Evolutionary conservation across 768 basidiomycete species (phyloP).

Genomic region (Rhodocollybia butyracea): DNA sequence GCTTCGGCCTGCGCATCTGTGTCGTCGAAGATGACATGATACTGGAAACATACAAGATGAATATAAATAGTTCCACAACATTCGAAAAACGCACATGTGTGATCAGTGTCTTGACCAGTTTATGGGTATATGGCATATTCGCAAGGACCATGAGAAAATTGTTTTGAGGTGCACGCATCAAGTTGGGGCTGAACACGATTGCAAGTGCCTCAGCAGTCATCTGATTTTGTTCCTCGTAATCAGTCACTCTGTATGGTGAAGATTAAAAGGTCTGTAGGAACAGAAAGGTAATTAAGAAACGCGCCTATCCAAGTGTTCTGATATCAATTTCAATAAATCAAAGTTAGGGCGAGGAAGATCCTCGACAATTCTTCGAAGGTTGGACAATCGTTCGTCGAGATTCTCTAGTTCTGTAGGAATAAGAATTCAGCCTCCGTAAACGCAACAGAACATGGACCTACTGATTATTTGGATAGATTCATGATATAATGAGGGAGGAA

Average conservation of each 20-base stretch:
- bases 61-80: background rate
- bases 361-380: slow-evolving; percentile 67
- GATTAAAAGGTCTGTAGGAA: background rate
- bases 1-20: slow-evolving; percentile 56
- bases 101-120: slow-evolving; percentile 72
- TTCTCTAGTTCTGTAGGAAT: slow-evolving; percentile 57
- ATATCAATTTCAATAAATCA: slow-evolving; percentile 72
- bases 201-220: slow-evolving; percentile 86
- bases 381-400: slow-evolving; percentile 59
- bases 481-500: slow-evolving; percentile 66
- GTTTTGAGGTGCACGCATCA: slow-evolving; percentile 74
- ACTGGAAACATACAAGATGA: slow-evolving; percentile 28
- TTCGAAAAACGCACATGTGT: slow-evolving; percentile 56
- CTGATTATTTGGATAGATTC: slow-evolving; percentile 71
- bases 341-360: slow-evolving; percentile 71
- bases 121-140: slow-evolving; percentile 77
- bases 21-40: slow-evolving; percentile 74
- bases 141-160: slow-evolving; percentile 75
- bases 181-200: slow-evolving; percentile 82
- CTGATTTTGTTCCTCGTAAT: slow-evolving; percentile 84
- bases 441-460: slow-evolving; percentile 31
- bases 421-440: background rate
- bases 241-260: slow-evolving; percentile 60
- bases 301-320: slow-evolving; percentile 80
- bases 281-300: background rate